These are phyloP conservation scores for Penicillium mononematosum DNA, from an alignment of 495 filamentous ascomycete species.

Conservation along the genomic window DNA sequence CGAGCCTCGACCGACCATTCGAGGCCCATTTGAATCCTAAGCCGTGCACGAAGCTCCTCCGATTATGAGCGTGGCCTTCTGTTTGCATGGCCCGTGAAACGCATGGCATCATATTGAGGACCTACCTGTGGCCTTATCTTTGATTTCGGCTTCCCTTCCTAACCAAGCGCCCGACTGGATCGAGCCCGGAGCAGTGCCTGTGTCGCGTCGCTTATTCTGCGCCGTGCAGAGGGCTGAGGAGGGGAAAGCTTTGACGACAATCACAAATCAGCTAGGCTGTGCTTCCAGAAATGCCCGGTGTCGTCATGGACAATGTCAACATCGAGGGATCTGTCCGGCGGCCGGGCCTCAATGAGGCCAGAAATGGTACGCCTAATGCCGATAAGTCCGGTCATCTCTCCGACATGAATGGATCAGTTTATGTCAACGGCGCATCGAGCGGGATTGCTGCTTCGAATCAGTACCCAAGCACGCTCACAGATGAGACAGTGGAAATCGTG, in stretches of 20 bases:
- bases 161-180: slow-evolving; percentile 26
- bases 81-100: slow-evolving; percentile 25
- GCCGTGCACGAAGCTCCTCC: slow-evolving; percentile 15
- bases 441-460: slow-evolving; percentile 15
- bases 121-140: slow-evolving; percentile 14
- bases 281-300: slow-evolving; percentile 44
- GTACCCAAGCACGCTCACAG: slow-evolving; percentile 9
- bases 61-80: slow-evolving; percentile 31
- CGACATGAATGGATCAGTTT: slow-evolving; percentile 30
- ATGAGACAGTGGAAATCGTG: slow-evolving; percentile 7
- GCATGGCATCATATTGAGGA: slow-evolving; percentile 35
- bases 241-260: slow-evolving; percentile 28
- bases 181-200: slow-evolving; percentile 19
- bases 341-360: slow-evolving; percentile 24
- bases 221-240: slow-evolving; percentile 35
- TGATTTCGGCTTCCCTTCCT: slow-evolving; percentile 33
- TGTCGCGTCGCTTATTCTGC: slow-evolving; percentile 26
- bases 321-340: slow-evolving; percentile 31
- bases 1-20: slow-evolving; percentile 2
- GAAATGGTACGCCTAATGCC: slow-evolving; percentile 25
- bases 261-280: slow-evolving; percentile 4
- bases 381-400: slow-evolving; percentile 18
- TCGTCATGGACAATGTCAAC: slow-evolving; percentile 47
- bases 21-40: slow-evolving; percentile 1
- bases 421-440: slow-evolving; percentile 33